Base-by-base conservation (phyloP, 768 basidiomycete genomes). In the Mycena floridula region DNA sequence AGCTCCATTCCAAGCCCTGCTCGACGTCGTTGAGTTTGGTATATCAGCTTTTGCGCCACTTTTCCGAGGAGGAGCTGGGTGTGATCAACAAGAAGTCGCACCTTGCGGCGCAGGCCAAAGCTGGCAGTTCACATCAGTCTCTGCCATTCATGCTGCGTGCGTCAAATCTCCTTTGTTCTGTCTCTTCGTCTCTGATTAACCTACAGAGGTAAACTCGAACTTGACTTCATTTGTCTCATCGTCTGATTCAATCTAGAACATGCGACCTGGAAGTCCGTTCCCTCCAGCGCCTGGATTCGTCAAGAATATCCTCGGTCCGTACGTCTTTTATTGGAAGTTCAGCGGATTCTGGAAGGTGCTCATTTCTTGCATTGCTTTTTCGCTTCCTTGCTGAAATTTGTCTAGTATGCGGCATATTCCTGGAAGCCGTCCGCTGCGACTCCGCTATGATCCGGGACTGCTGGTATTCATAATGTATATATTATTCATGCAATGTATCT, bases 261-360 rank as follows among this genome's bases (percentile, higher is more conserved):
- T 50, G 11, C 49, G 44, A 36, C 45, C 44, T 22, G 24, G 32
- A 13, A 46, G 28, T 12, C 49, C 49, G 20, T 50, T 50, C 40
- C 49, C 49, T 26, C 49, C 49, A 3, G 49, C 49, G 11, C 49
- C 49, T 8, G 45, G 45, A 4, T 50, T 50, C 24, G 49, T 50
- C 20, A 50, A 37, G 40, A 50, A 25, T 26, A 20, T 50, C 22
- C 40, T 50, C n/a, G 44, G 40, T 9, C 49, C 49, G 4, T 50
- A 43, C 43, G 42, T 50, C 5, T 46, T 50, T 26, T 50, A 50
- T 25, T 50, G 49, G 49, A 50, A 46, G 25, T 50, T 42, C 28
- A 42, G 45, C 20, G 18, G 21, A 4, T 30, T 46, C 15, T 50
- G 49, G 49, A 50, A 50, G 32, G 32, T 35, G 32, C 9, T 9